These are phyloP conservation scores for Yueomyces sp. DNA, from an alignment of 1,139 yeast genomes.

Conservation along the genomic window DNA sequence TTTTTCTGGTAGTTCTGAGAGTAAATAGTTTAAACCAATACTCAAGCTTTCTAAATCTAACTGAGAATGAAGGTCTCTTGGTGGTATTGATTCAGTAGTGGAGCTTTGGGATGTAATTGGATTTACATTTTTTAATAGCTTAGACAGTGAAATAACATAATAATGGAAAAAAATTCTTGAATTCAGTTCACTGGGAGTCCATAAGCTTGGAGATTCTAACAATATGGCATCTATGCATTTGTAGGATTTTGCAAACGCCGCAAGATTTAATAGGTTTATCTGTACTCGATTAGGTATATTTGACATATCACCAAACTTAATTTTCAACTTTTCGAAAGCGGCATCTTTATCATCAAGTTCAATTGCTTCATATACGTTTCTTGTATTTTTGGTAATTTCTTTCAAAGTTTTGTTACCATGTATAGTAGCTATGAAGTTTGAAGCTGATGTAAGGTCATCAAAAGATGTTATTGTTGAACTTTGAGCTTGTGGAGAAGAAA, in stretches of 20 bases:
- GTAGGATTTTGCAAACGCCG: conserved; percentile 40
- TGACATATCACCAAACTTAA: conserved; percentile 33
- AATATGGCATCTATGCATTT: conserved; percentile 48
- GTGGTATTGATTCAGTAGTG: background rate
- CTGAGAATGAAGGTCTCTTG: background rate
- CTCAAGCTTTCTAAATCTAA: conserved; percentile 1
- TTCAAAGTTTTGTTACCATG: background rate
- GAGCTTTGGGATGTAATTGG: background rate
- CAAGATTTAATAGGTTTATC: conserved; percentile 44
- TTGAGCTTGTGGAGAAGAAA: background rate
- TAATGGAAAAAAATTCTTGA: conserved; percentile 81
- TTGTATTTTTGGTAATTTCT: background rate
- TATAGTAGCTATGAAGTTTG: background rate
- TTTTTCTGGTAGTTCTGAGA: conserved; percentile 39
- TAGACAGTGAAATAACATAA: conserved; percentile 64
- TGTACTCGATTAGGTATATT: conserved; percentile 24
- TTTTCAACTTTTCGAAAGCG: conserved; percentile 25
- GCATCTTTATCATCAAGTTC: conserved; percentile 32
- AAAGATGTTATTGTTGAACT: background rate
- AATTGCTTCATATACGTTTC: conserved; percentile 25
- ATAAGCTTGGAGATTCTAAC: conserved; percentile 32
- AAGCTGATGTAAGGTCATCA: background rate
- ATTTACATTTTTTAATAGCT: conserved; percentile 23
- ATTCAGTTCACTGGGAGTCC: conserved; percentile 62
- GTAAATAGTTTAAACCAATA: conserved; percentile 26